phyloP scores from a whole-genome alignment of 306 rosid genomes.

The Glycine latifolia region DNA sequence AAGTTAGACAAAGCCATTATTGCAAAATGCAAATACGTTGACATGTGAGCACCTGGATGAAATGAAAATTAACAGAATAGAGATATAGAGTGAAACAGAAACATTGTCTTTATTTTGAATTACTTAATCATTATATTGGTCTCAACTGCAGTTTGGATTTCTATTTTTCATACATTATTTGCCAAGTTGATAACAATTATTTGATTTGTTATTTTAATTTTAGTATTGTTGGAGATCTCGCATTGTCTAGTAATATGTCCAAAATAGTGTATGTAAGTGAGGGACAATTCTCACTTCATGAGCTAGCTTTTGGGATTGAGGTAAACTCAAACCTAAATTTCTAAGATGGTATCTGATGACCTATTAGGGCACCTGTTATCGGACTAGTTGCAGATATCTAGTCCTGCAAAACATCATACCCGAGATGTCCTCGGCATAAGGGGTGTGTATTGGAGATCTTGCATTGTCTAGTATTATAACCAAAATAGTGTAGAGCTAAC shows the following conservation, averaged over 20 bases:
- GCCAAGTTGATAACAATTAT: constrained; percentile 18
- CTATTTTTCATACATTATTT: constrained; percentile 20
- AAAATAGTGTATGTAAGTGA: too few relatives aligned
- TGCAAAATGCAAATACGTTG: background rate
- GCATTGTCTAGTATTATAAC: too few relatives aligned
- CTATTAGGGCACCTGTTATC: too few relatives aligned
- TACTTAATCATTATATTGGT: constrained; percentile 22
- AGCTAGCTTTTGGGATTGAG: background rate
- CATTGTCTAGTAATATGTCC: too few relatives aligned
- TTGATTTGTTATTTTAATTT: constrained; percentile 22
- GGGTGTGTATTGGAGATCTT: too few relatives aligned
- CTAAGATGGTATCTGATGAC: too few relatives aligned
- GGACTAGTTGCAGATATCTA: too few relatives aligned
- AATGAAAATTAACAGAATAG: constrained; percentile 13
- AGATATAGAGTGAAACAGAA: constrained; percentile 19
- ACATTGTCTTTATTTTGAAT: background rate
- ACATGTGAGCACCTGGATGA: background rate
- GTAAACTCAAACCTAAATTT: too few relatives aligned
- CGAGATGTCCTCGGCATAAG: too few relatives aligned
- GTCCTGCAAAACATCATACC: too few relatives aligned
- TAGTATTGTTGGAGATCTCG: background rate
- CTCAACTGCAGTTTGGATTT: constrained; percentile 23
- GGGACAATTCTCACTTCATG: background rate
- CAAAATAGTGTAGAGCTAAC: too few relatives aligned
- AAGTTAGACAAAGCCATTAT: constrained; percentile 10